phyloP scores from a whole-genome alignment of 345 rosid genomes.

The Kandelia obovata region DNA sequence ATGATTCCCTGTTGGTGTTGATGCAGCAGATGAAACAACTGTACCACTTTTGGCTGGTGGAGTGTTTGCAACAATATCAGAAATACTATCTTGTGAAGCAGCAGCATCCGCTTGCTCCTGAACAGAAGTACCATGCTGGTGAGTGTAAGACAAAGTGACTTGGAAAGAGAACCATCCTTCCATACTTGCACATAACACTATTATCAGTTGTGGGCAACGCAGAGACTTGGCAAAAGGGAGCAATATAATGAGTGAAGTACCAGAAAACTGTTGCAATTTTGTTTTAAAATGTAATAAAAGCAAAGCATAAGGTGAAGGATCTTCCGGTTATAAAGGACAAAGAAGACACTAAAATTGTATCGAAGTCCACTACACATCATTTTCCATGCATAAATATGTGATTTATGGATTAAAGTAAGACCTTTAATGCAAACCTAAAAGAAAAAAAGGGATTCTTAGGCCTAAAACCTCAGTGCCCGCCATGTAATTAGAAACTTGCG shows the following conservation, averaged over 20 bases:
- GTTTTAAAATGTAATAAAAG: slow-evolving; percentile 1
- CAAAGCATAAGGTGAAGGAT: background rate
- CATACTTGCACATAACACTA: background rate
- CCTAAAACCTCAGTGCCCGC: background rate
- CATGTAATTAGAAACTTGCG: background rate
- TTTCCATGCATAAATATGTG: background rate
- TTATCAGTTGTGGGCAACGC: background rate
- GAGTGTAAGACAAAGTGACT: slow-evolving; percentile 43
- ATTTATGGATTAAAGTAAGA: background rate
- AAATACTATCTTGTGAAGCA: slow-evolving; percentile 56
- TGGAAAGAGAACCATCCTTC: slow-evolving; percentile 30
- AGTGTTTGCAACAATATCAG: slow-evolving; percentile 59
- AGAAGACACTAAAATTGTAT: too few species aligned
- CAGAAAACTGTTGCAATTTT: background rate
- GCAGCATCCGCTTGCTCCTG: slow-evolving; percentile 70
- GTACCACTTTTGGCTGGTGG: slow-evolving; percentile 59
- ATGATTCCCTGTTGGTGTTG: slow-evolving; percentile 56
- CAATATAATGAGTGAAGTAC: background rate
- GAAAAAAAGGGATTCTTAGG: too few species aligned
- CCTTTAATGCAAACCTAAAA: background rate
- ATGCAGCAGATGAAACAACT: slow-evolving; percentile 47
- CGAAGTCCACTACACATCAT: too few species aligned
- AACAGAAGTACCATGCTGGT: slow-evolving; percentile 47
- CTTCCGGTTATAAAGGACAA: background rate
- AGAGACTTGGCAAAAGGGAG: background rate